Conservation (phyloP, 345 rosid species). For the Passiflora organensis region DNA sequence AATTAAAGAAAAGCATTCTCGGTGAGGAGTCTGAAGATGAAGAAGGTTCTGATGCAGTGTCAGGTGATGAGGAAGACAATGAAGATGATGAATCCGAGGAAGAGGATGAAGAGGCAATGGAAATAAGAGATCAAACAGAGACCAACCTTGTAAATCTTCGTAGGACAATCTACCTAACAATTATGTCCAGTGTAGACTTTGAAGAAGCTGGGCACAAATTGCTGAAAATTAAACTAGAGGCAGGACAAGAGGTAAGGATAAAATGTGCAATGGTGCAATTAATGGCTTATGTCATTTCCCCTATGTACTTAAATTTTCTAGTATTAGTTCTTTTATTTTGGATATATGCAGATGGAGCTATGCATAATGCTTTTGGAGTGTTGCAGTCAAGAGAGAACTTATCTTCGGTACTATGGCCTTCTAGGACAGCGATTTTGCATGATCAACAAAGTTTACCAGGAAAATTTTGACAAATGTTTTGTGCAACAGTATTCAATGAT, state of each 20-base stretch:
- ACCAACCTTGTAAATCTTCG: slow-evolving; percentile 93
- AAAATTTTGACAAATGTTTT: slow-evolving; percentile 85
- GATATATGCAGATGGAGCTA: slow-evolving; percentile 79
- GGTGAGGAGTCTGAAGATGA: slow-evolving; percentile 85
- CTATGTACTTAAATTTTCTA: no score
- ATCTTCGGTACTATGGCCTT: slow-evolving; percentile 84
- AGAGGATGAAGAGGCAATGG: slow-evolving; percentile 68
- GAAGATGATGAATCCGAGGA: slow-evolving; percentile 39
- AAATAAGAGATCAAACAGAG: slow-evolving; percentile 88
- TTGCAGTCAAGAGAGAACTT: slow-evolving; percentile 93
- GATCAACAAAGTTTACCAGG: slow-evolving; percentile 86
- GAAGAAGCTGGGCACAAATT: slow-evolving; percentile 99
- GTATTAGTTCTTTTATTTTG: slow-evolving; percentile 9
- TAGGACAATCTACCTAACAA: slow-evolving; percentile 90
- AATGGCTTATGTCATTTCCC: slow-evolving; percentile 1
- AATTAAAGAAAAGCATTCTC: slow-evolving; percentile 73
- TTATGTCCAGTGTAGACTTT: slow-evolving; percentile 97
- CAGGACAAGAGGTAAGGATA: slow-evolving; percentile 86
- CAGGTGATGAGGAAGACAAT: slow-evolving; percentile 54
- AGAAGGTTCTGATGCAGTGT: slow-evolving; percentile 64
- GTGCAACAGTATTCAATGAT: slow-evolving; percentile 95
- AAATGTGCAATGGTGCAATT: background rate
- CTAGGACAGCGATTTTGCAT: slow-evolving; percentile 92
- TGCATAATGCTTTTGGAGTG: slow-evolving; percentile 93
- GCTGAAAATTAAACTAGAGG: slow-evolving; percentile 87